Base-by-base conservation (phyloP, 176 grass and related monocot species). In the Pontederia paniculata region DNA sequence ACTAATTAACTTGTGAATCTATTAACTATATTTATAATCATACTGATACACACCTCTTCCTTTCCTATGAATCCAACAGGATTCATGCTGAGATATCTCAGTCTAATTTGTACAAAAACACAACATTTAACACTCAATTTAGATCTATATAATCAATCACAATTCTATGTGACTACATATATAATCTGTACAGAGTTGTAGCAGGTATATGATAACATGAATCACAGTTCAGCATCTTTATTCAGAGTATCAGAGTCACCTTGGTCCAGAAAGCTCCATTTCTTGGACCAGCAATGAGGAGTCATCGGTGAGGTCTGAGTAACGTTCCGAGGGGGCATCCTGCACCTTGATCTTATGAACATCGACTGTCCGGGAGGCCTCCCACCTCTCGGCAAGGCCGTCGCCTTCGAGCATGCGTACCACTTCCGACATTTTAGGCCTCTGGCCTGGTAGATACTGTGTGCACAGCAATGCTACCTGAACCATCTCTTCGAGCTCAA, bases 401-500 rank as follows among this genome's bases (percentile, higher is more conserved):
- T 59, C 56, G 42, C 56, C 56, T 59, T 44, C 31, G 12, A 59
- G 56, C 56, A 59, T 59, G 12, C 31, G 25, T n/a, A 59, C 56
- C 28, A 59, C 56, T 37, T 59, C 28, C 2, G 56, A 59, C 56
- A 59, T 59, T 9, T 59, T 59, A 17, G 56, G 56, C 31, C 56
- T 59, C 9, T 59, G 56, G 56, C 56, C 56, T 18, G 56, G 56
- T 17, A 59, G 31, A 17, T 59, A 42, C 28, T 59, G 56, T 8
- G 56, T 42, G 56, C 56, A 59, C 56, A 59, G 31, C 7, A 59
- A 37, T 18, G 31, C 56, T n/a, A 59, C 56, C 42, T 59, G 56
- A 16, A 43, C 15, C 28, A 59, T 59, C 56, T 59, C 56, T 43
- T 59, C 56, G 16, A 59, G 56, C 56, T 59, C 56, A 14, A 59